Evolutionary conservation across 352 stramenopile species (phyloP).

Genomic region (Phytophthora megakarya): DNA sequence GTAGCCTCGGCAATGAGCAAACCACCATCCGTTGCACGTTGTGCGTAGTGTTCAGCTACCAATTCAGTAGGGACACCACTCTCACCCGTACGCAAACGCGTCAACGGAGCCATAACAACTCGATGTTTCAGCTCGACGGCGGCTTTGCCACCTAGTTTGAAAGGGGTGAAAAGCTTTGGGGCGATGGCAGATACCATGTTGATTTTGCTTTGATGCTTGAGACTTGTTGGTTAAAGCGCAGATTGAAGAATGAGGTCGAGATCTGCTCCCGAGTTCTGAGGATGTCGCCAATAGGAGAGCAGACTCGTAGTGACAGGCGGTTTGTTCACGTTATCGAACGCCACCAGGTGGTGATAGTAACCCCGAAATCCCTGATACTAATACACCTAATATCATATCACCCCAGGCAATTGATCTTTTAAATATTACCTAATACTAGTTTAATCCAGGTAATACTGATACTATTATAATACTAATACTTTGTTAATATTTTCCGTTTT

Average conservation of each 20-base stretch:
- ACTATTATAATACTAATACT: too few relatives aligned
- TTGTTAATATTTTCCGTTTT: too few relatives aligned
- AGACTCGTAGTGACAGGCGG: too few relatives aligned
- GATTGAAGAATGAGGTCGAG: slow-evolving; percentile 16
- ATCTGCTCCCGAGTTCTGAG: too few relatives aligned
- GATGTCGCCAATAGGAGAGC: too few relatives aligned
- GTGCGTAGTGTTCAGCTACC: slow-evolving; percentile 44
- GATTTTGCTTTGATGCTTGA: slow-evolving; percentile 1
- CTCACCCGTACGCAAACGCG: slow-evolving; percentile 34
- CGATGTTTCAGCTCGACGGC: slow-evolving; percentile 45
- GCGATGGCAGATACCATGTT: slow-evolving; percentile 17
- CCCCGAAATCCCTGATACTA: too few relatives aligned
- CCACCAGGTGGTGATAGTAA: too few relatives aligned
- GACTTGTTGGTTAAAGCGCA: background rate
- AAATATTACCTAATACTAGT: too few relatives aligned
- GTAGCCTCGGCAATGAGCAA: slow-evolving; percentile 60
- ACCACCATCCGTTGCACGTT: slow-evolving; percentile 46
- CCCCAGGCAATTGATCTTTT: too few relatives aligned
- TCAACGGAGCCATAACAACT: slow-evolving; percentile 58
- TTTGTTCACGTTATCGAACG: too few relatives aligned
- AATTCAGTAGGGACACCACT: slow-evolving; percentile 32
- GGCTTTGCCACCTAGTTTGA: slow-evolving; percentile 40
- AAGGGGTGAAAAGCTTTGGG: slow-evolving; percentile 41
- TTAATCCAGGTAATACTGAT: too few relatives aligned
- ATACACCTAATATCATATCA: too few relatives aligned